Evolutionary conservation across 1,284 basidiomycete species (phyloP).

Genomic region (Peniophora sp.): DNA sequence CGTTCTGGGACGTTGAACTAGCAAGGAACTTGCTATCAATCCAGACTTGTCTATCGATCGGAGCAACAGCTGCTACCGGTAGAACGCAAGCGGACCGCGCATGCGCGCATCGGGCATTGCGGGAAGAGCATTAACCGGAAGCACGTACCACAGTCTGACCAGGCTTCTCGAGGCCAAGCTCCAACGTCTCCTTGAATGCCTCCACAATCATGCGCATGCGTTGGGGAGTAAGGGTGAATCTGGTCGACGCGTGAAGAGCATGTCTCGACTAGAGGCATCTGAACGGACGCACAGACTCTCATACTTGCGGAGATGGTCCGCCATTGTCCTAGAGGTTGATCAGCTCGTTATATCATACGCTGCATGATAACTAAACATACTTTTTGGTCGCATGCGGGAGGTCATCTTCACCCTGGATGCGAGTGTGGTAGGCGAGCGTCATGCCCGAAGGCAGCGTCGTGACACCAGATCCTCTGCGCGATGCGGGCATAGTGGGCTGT

Average conservation of each 20-base stretch:
- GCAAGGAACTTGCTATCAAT: too few species aligned
- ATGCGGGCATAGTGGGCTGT: slow-evolving; percentile 43
- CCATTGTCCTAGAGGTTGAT: slow-evolving; percentile 59
- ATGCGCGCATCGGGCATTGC: slow-evolving; percentile 1
- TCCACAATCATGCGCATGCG: slow-evolving; percentile 97
- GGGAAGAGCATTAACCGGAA: not conserved
- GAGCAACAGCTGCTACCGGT: too few species aligned
- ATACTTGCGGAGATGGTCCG: slow-evolving; percentile 83
- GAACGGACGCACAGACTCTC: slow-evolving; percentile 53
- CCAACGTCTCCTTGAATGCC: slow-evolving; percentile 89
- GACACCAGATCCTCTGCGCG: slow-evolving; percentile 69
- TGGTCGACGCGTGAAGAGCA: slow-evolving; percentile 18
- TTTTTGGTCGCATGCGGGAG: slow-evolving; percentile 84
- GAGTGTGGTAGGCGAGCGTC: slow-evolving; percentile 70
- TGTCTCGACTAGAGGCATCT: not conserved
- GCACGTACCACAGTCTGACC: slow-evolving; percentile 83
- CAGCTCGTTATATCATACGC: slow-evolving; percentile 7
- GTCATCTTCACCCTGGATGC: slow-evolving; percentile 73
- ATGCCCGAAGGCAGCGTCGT: slow-evolving; percentile 65
- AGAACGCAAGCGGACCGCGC: too few species aligned
- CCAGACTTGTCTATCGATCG: too few species aligned
- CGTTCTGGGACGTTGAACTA: too few species aligned
- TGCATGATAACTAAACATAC: too few species aligned
- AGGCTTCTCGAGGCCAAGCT: slow-evolving; percentile 77
- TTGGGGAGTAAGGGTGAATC: slow-evolving; percentile 84